Conservation (phyloP, 352 stramenopile species). For the Phytophthora boehmeriae region DNA sequence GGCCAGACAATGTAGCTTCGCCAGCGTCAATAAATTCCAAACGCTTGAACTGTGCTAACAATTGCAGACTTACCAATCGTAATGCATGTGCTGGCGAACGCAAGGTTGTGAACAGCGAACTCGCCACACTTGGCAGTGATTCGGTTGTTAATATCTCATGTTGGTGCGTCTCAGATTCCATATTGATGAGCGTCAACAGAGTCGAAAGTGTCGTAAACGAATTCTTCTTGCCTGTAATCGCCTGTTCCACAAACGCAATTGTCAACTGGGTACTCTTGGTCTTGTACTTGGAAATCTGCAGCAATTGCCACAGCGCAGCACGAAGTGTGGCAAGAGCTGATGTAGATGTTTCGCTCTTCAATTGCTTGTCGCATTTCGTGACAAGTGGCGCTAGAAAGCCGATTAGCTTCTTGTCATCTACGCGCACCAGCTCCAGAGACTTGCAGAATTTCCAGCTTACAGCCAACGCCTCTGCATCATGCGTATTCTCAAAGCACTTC, state of each 20-base stretch:
- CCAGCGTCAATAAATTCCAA: slow-evolving; percentile 57
- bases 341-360: slow-evolving; percentile 7
- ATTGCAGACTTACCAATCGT: slow-evolving; percentile 70
- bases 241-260: slow-evolving; percentile 38
- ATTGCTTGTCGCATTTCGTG: slow-evolving; percentile 34
- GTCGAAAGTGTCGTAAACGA: slow-evolving; percentile 71
- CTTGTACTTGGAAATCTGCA: slow-evolving; percentile 57
- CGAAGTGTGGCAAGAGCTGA: slow-evolving; percentile 37
- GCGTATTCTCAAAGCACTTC: slow-evolving; percentile 13
- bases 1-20: slow-evolving; percentile 50
- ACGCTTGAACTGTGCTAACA: slow-evolving; percentile 61
- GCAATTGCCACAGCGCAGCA: slow-evolving; percentile 74
- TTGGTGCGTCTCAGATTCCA: slow-evolving; percentile 56
- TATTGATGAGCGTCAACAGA: slow-evolving; percentile 64
- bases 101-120: slow-evolving; percentile 58
- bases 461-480: slow-evolving; percentile 33
- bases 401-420: slow-evolving; percentile 45
- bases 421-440: slow-evolving; percentile 52
- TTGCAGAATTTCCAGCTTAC: slow-evolving; percentile 79
- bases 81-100: slow-evolving; percentile 71
- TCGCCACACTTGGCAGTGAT: slow-evolving; percentile 38
- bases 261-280: slow-evolving; percentile 21
- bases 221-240: slow-evolving; percentile 44
- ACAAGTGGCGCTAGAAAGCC: slow-evolving; percentile 55
- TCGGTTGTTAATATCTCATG: slow-evolving; percentile 48